phyloP scores from a whole-genome alignment of 202 grass and related monocot genomes.

The Schoenoplectus triqueter region DNA sequence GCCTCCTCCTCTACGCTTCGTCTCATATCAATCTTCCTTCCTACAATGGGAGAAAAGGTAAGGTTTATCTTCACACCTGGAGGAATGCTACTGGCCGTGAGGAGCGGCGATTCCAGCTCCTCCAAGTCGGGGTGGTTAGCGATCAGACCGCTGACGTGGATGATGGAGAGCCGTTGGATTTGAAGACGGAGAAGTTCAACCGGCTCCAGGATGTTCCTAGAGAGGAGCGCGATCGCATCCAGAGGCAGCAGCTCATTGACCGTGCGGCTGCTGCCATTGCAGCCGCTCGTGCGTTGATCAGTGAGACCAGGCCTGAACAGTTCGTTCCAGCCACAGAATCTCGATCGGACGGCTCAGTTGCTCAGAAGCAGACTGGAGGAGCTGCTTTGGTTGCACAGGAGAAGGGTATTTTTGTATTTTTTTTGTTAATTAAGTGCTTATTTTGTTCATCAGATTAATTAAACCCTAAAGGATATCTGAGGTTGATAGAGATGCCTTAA shows the following conservation, averaged over 20 bases:
- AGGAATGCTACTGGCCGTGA: constrained; percentile 61
- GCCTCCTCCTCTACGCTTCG: neutral
- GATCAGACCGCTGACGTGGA: constrained; percentile 31
- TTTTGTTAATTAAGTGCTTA: neutral
- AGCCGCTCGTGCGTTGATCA: constrained; percentile 70
- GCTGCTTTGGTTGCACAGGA: neutral
- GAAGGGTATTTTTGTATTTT: neutral
- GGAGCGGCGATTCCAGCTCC: constrained; percentile 35
- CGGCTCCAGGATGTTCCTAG: constrained; percentile 68
- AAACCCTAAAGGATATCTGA: neutral
- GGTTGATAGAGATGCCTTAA: neutral
- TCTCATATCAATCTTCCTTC: constrained; percentile 17
- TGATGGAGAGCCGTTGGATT: constrained; percentile 19
- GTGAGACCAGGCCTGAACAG: constrained; percentile 48
- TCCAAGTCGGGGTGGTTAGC: neutral
- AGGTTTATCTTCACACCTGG: constrained; percentile 73
- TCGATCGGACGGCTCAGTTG: constrained; percentile 30
- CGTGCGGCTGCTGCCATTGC: constrained; percentile 83
- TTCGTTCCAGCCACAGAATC: neutral
- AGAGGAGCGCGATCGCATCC: constrained; percentile 86
- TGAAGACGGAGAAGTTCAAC: constrained; percentile 72
- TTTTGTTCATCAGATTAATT: constrained; percentile 23
- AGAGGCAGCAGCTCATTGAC: constrained; percentile 84
- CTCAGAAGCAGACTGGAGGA: constrained; percentile 3
- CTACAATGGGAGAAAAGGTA: neutral